These are phyloP conservation scores for Mycena galericulata DNA, from an alignment of 768 basidiomycete species.

Conservation along the genomic window DNA sequence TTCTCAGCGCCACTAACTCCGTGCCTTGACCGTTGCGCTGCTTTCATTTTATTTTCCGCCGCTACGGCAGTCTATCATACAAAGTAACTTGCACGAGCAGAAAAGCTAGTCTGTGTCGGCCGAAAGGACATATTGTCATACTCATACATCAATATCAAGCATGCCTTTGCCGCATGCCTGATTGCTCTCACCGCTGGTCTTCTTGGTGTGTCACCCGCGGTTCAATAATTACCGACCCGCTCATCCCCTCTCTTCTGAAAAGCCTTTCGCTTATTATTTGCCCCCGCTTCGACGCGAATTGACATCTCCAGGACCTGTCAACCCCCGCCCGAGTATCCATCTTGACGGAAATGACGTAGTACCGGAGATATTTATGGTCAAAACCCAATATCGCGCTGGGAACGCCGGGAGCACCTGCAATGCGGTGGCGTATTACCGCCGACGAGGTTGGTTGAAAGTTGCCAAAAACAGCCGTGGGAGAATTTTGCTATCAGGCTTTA, in stretches of 20 bases:
- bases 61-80: background rate
- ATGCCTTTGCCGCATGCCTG: conserved; percentile 20
- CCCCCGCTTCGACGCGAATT: background rate
- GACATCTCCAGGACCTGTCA: conserved; percentile 9
- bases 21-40: background rate
- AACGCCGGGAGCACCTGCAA: too few species aligned
- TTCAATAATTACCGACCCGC: too few species aligned
- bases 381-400: background rate
- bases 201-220: conserved; percentile 8
- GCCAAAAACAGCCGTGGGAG: conserved; percentile 19
- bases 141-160: conserved; percentile 12
- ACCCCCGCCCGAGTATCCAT: background rate
- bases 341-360: background rate
- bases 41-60: background rate
- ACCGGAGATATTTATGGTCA: conserved; percentile 9
- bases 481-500: conserved; percentile 7
- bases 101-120: background rate
- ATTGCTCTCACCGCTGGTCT: background rate
- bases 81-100: background rate
- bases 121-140: conserved; percentile 15
- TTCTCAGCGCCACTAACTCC: conserved; percentile 22
- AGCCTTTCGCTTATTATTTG: background rate
- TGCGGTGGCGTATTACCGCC: background rate
- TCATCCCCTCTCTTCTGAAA: background rate
- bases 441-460: conserved; percentile 5